A percentile compares a stretch with the other conserved stretches of the same genome.
phyloP scores from a whole-genome alignment of 371 early-diverging fungal species.

The Mucor sp. region DNA sequence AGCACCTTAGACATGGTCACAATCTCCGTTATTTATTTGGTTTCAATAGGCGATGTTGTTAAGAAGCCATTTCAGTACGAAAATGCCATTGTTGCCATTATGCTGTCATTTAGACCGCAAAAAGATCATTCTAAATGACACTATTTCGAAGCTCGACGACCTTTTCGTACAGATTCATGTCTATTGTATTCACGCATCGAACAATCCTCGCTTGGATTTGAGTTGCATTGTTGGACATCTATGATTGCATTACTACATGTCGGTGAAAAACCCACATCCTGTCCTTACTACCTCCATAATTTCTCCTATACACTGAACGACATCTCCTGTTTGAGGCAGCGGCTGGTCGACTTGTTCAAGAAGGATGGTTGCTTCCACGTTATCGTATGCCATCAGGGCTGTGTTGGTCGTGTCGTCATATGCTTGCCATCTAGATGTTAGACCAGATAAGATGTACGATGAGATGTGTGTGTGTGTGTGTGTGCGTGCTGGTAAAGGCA shows the following conservation, averaged over 20 bases:
- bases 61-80: background rate
- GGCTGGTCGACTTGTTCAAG: background rate
- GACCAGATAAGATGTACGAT: background rate
- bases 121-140: background rate
- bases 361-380: background rate
- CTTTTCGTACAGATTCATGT: slow-evolving; percentile 22
- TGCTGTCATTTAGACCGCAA: background rate
- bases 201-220: slow-evolving; percentile 16
- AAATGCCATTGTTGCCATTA: background rate
- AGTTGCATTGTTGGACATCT: background rate
- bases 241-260: background rate
- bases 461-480: too few relatives aligned
- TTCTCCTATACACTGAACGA: slow-evolving; percentile 25
- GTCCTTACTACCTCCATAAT: background rate
- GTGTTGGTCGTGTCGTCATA: background rate
- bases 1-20: background rate
- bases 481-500: too few relatives aligned
- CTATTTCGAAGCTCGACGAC: slow-evolving; percentile 11
- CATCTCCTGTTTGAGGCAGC: background rate
- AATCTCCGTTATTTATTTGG: slow-evolving; percentile 1
- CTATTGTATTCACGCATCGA: slow-evolving; percentile 10
- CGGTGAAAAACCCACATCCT: background rate
- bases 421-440: slow-evolving; percentile 9
- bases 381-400: slow-evolving; percentile 7
- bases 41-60: background rate